Evolutionary conservation across 768 basidiomycete genomes (phyloP).

Genomic region (Suillus decipiens): DNA sequence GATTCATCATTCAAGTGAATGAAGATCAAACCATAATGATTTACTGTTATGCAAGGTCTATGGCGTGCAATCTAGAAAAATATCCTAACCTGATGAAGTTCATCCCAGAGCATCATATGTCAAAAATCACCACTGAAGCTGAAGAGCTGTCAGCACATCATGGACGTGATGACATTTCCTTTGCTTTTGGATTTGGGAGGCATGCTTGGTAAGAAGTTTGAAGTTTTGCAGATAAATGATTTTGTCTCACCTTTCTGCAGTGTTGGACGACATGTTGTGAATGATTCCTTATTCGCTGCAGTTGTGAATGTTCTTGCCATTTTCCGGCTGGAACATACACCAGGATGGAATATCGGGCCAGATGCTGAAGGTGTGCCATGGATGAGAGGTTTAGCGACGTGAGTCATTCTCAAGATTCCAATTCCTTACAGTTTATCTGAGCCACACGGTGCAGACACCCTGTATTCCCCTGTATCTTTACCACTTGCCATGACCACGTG

Average conservation of each 20-base stretch:
- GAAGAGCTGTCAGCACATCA: not conserved
- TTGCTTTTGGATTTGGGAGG: too few relatives aligned
- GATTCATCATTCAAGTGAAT: not conserved
- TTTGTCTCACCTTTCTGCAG: conserved; percentile 22
- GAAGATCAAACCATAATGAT: not conserved
- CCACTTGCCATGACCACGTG: too few relatives aligned
- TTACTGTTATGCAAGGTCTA: conserved; percentile 24
- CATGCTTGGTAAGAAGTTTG: conserved; percentile 15
- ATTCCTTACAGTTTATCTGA: not conserved
- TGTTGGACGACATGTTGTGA: conserved; percentile 44
- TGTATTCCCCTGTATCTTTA: conserved; percentile 10
- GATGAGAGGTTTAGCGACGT: conserved; percentile 20
- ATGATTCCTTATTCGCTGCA: conserved; percentile 36
- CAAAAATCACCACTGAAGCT: not conserved
- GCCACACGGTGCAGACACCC: conserved; percentile 4
- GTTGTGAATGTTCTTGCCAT: conserved; percentile 25
- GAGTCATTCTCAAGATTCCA: too few relatives aligned
- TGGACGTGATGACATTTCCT: too few relatives aligned
- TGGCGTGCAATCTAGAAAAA: conserved; percentile 37
- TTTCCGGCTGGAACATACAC: conserved; percentile 17
- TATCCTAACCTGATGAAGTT: conserved; percentile 42
- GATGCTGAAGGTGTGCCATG: conserved; percentile 23
- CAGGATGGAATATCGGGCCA: conserved; percentile 20
- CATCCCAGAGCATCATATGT: conserved; percentile 39
- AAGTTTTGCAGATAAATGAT: not conserved